Evolutionary conservation across 352 stramenopile genomes (phyloP).

Genomic region (Phytophthora multivora): DNA sequence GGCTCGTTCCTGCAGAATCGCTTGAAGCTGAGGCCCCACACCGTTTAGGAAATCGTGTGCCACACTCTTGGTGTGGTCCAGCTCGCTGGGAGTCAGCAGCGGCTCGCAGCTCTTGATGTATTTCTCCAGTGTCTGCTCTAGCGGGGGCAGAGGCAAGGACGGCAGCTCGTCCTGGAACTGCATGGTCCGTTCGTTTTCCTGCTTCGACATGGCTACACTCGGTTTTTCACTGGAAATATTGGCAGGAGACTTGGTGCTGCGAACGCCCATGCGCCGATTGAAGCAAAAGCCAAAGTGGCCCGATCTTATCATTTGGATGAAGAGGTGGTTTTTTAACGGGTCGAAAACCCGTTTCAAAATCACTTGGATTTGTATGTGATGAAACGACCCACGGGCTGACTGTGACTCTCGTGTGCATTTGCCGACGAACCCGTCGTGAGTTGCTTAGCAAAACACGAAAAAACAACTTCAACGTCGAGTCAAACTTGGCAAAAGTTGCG

Average conservation of each 20-base stretch:
- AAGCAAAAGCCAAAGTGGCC: conserved; percentile 31
- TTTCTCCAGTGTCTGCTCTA: conserved; percentile 93
- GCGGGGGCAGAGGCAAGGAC: conserved; percentile 90
- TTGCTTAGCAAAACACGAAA: conserved; percentile 13
- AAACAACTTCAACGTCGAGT: conserved; percentile 22
- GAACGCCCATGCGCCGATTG: conserved; percentile 25
- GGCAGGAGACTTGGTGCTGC: conserved; percentile 17
- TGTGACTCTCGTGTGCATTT: conserved; percentile 3
- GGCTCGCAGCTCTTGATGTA: conserved; percentile 94
- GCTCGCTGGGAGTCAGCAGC: conserved; percentile 84
- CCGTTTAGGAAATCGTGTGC: conserved; percentile 91
- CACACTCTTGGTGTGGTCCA: conserved; percentile 91
- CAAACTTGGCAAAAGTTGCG: conserved; percentile 1
- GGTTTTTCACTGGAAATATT: not conserved
- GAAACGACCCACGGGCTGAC: conserved; percentile 11
- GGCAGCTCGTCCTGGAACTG: conserved; percentile 90
- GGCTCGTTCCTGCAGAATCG: conserved; percentile 84
- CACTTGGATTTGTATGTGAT: conserved; percentile 21
- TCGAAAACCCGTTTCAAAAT: conserved; percentile 3
- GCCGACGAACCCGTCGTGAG: conserved; percentile 12
- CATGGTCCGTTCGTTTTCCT: conserved; percentile 61
- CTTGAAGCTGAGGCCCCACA: conserved; percentile 91
- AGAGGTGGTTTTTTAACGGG: conserved; percentile 18
- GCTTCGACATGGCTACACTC: conserved; percentile 23
- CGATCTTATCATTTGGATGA: conserved; percentile 15